Conservation (phyloP, 306 rosid species). For the Phaseolus lunatus region DNA sequence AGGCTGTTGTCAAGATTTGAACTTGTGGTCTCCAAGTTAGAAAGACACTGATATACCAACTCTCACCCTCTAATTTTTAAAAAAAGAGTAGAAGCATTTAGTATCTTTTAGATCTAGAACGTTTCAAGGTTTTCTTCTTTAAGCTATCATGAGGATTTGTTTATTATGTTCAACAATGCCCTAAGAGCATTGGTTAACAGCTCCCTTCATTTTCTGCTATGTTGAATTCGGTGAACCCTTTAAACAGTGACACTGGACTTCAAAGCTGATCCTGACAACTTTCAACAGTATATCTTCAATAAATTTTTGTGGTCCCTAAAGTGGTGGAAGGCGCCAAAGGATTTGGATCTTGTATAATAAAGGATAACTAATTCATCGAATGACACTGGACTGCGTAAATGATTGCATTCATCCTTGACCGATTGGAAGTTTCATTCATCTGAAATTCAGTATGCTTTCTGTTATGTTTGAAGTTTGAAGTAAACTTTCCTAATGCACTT, state of each 20-base stretch:
- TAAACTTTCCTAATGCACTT: not conserved
- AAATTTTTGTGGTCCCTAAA: constrained; percentile 17
- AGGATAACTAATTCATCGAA: constrained; percentile 6
- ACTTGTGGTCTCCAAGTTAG: not conserved
- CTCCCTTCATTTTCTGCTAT: constrained; percentile 9
- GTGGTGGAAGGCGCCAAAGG: not conserved
- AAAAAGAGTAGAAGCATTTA: not conserved
- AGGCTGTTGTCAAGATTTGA: constrained; percentile 2
- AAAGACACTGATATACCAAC: not conserved
- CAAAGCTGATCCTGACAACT: constrained; percentile 37
- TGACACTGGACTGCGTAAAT: constrained; percentile 7
- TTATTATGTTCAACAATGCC: not conserved
- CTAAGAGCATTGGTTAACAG: not conserved
- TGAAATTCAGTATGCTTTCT: constrained; percentile 23
- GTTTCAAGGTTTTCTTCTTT: not conserved
- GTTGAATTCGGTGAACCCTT: not conserved
- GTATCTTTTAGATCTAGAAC: not conserved
- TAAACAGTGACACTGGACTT: constrained; percentile 26
- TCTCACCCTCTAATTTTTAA: not conserved
- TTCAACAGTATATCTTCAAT: constrained; percentile 22
- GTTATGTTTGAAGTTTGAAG: constrained; percentile 24
- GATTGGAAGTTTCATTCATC: constrained; percentile 15
- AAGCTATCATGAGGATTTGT: not conserved
- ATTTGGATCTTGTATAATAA: constrained; percentile 25
- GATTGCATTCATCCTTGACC: constrained; percentile 18